Evolutionary conservation across 768 basidiomycete genomes (phyloP), one percentile per base, ranked within the genome.

Genomic region (Cyclocybe aegerita): DNA sequence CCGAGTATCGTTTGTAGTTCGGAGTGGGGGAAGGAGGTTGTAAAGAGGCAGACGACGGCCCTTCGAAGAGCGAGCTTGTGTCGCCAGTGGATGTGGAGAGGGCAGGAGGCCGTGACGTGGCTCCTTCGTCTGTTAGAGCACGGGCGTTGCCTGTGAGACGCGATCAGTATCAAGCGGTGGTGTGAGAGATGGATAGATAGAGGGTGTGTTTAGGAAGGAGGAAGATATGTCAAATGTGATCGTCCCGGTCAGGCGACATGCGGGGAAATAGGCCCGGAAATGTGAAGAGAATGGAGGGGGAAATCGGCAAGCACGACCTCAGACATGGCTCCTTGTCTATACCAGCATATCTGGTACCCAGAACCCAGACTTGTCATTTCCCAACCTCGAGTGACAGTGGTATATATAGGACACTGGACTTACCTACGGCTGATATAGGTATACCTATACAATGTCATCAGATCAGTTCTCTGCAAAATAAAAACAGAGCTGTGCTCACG

Each of bases 391-490:
- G 23, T 23, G 23, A 23, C 23, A 23, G 1, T 23, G 23, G 23
- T 23, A 49, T 36, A 33, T 37, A 48, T 46, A 15, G 43, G 52
- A 44, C 46, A 52, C 43, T 16, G 40, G 44, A 79, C 85, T 65
- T 58, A 88, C 88, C 88, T 63, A 90, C 89, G 55, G 88, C 78
- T 52, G 88, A 75, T 17, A 90, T 80, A 38, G 88, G 88, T 64
- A 90, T 89, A 40, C 88, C 88, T 89, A 61, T 48, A 49, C 56
- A 53, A 45, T 54, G 64, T 49, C 54, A 58, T 58, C 32, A 54
- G 36, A 44, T 56, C 39, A 42, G 40, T 50, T 43, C 40, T 11
- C 9, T 17, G 17, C 29, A 31, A n/a, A 12, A 15, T 35, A 31
- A 23, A 37, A 31, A 40, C 43, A 41, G 48, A 50, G 55, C 53